Base-by-base conservation (phyloP, 345 rosid species). In the Eucalyptus regnans region DNA sequence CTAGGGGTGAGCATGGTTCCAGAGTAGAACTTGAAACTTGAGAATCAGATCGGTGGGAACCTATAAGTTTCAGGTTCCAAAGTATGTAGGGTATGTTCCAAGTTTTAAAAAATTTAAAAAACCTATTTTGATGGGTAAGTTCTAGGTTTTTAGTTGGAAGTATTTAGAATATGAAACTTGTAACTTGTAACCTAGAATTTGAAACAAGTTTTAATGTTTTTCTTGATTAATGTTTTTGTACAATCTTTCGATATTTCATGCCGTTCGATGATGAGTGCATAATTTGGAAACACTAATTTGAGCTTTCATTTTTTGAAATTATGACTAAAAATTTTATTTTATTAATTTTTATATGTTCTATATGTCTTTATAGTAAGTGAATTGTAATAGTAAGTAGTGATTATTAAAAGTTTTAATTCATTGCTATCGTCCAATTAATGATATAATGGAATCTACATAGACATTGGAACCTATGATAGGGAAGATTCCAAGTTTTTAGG, bases 21-120 rank as follows among this genome's bases (percentile, higher is more conserved):
- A 52, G 0, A 52, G 2, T 18, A 52, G 0, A 52, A 1, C 0
- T 0, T 18, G 9, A 0, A 52, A 52, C 9, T 1, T 3, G 23
- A 18, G 9, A 52, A 52, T 52, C 0, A 7, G 0, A 52, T 52
- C 0, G 1, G 9, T 18, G 58, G 0, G 9, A 52, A 18, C 1
- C 2, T 52, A 3, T 52, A 18, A 0, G 4, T 52, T 52, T 52
- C 9, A 0, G 0, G 56, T 52, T 18, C 1, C 18, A 15, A 50
- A 50, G 5, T 50, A 12, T 50, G 6, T 50, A 12, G 2, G 15
- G 14, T 50, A 9, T 1, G 12, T 46, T 46, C 20, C 1, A 16
- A 7, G 9, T 52, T 52, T 4, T 18, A 1, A 18, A 52, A 52
- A 52, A 46, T 46, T n/a, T n/a, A 49, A 4, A 52, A 51, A 52